These are phyloP conservation scores for Fistulinella prunicolor DNA, from an alignment of 768 basidiomycete species.

Conservation along the genomic window DNA sequence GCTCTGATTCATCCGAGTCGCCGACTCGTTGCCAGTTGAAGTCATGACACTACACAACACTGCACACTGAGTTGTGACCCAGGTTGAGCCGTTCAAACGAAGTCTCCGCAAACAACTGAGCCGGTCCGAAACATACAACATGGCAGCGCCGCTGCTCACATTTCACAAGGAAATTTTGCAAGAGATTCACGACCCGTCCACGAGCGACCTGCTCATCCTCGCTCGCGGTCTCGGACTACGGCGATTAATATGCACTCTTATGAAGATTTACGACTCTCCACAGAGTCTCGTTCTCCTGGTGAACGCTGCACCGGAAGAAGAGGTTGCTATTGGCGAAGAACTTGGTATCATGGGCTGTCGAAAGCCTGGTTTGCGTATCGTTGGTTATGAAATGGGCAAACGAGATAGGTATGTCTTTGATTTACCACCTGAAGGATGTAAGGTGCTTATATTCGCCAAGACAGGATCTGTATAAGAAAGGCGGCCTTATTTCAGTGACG, in stretches of 20 bases:
- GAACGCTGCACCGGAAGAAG: conserved; percentile 83
- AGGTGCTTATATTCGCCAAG: conserved; percentile 37
- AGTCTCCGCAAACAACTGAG: neutral
- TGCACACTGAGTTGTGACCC: conserved; percentile 1
- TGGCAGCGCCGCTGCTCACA: conserved; percentile 43
- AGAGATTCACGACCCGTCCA: conserved; percentile 69
- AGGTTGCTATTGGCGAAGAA: conserved; percentile 88
- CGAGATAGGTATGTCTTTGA: conserved; percentile 64
- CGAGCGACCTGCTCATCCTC: conserved; percentile 70
- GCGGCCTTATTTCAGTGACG: conserved; percentile 89
- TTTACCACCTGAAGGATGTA: neutral
- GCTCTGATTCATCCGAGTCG: too few relatives aligned
- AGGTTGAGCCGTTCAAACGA: conserved; percentile 1
- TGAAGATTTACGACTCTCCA: conserved; percentile 90
- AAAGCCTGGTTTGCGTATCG: conserved; percentile 77
- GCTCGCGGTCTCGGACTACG: conserved; percentile 91
- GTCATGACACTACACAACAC: too few relatives aligned
- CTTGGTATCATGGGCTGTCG: conserved; percentile 89
- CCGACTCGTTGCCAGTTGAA: too few relatives aligned
- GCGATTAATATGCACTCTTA: conserved; percentile 75
- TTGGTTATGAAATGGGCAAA: conserved; percentile 77
- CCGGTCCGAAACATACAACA: conserved; percentile 4
- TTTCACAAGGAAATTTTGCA: conserved; percentile 69
- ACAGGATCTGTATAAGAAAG: conserved; percentile 80
- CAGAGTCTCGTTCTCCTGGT: conserved; percentile 82